These are phyloP conservation scores for Posidonia australis DNA, from an alignment of 106 monocot genomes.

Conservation along the genomic window DNA sequence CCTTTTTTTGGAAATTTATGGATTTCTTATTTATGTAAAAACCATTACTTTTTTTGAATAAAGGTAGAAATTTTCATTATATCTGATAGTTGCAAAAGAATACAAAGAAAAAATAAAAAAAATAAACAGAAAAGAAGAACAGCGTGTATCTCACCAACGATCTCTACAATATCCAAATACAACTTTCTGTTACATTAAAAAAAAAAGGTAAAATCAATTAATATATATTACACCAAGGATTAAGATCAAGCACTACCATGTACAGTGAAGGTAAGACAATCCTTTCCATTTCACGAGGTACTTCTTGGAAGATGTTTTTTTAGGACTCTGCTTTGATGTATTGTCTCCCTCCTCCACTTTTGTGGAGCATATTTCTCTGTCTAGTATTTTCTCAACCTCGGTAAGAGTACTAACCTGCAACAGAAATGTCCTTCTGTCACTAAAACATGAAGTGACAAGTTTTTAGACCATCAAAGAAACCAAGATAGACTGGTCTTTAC, in stretches of 20 bases:
- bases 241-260: conserved; percentile 43
- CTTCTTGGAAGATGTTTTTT: conserved; percentile 35
- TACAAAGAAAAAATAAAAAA: too few relatives aligned
- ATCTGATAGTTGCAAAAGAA: too few relatives aligned
- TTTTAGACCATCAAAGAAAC: neutral
- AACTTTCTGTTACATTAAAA: too few relatives aligned
- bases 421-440: neutral
- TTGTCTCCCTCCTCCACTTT: conserved; percentile 22
- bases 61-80: too few relatives aligned
- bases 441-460: neutral
- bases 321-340: conserved; percentile 33
- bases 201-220: too few relatives aligned
- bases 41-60: too few relatives aligned
- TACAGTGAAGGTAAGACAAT: conserved; percentile 79
- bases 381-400: conserved; percentile 85
- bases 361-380: conserved; percentile 51
- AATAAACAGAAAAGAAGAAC: too few relatives aligned
- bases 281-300: conserved; percentile 99
- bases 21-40: too few relatives aligned
- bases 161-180: too few relatives aligned
- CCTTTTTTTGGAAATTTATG: too few relatives aligned
- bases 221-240: neutral
- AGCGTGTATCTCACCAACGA: too few relatives aligned
- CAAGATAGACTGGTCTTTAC: neutral
- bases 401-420: conserved; percentile 64